Percentiles rank a stretch among this genome's conserved stretches.
phyloP scores from a whole-genome alignment of 495 filamentous ascomycete species.

The Penicillium herquei region DNA sequence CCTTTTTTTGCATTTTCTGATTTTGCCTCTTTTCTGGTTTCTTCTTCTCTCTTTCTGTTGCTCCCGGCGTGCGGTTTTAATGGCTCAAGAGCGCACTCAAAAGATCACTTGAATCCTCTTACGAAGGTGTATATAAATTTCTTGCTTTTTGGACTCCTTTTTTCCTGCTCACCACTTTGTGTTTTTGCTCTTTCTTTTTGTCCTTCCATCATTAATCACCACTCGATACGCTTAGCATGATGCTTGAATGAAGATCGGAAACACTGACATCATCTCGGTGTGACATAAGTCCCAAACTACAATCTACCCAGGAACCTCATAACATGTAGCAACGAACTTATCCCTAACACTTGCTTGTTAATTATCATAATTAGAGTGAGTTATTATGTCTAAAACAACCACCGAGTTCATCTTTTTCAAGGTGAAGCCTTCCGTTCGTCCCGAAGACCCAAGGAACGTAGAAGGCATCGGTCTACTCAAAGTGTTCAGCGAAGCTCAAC shows the following conservation, averaged over 20 bases:
- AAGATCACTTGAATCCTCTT: background rate
- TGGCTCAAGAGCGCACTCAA: background rate
- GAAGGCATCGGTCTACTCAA: slow-evolving; percentile 31
- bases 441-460: slow-evolving; percentile 36
- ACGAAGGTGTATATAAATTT: slow-evolving; percentile 9
- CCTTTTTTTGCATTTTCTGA: background rate
- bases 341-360: background rate
- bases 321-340: too few species aligned
- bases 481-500: slow-evolving; percentile 26
- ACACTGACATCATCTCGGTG: slow-evolving; percentile 22
- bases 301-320: background rate
- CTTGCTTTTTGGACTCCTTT: background rate
- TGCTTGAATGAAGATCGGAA: slow-evolving; percentile 8
- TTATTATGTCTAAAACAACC: slow-evolving; percentile 19
- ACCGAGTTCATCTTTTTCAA: slow-evolving; percentile 44
- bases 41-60: background rate
- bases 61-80: background rate
- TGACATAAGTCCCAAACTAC: slow-evolving; percentile 13
- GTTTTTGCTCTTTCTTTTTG: background rate
- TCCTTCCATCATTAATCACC: background rate
- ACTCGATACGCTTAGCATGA: slow-evolving; percentile 1
- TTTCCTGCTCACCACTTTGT: background rate
- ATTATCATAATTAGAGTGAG: background rate
- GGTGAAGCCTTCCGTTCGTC: slow-evolving; percentile 37
- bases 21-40: too few species aligned